Percentiles rank a stretch among this genome's conserved stretches.
Evolutionary conservation across 352 stramenopile species (phyloP).

Genomic region (Blastocystis sp.): DNA sequence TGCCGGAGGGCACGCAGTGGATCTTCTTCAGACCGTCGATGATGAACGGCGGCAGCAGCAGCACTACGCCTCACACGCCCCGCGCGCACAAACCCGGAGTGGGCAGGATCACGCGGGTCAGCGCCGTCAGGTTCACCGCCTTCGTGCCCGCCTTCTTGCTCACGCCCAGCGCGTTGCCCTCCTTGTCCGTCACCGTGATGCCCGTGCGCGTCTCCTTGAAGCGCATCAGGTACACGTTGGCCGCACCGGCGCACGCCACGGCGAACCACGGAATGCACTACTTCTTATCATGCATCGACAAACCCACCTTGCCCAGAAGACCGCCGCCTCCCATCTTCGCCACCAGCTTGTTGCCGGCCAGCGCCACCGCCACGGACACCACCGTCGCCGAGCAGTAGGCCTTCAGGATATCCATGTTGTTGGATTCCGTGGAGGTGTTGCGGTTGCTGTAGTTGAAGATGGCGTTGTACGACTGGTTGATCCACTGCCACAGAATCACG

Average conservation of each 20-base stretch:
- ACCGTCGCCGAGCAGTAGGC: slow-evolving; percentile 64
- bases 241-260: slow-evolving; percentile 81
- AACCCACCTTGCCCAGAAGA: slow-evolving; percentile 74
- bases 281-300: slow-evolving; percentile 73
- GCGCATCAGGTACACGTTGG: slow-evolving; percentile 85
- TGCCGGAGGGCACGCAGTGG: slow-evolving; percentile 23
- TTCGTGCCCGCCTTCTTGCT: too few relatives aligned
- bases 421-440: slow-evolving; percentile 76
- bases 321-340: slow-evolving; percentile 72
- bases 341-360: slow-evolving; percentile 79
- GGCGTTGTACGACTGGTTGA: too few relatives aligned
- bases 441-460: too few relatives aligned
- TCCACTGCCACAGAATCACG: slow-evolving; percentile 83
- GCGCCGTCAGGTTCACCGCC: too few relatives aligned
- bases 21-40: slow-evolving; percentile 46
- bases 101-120: slow-evolving; percentile 77
- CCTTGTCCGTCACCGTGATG: slow-evolving; percentile 69
- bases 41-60: slow-evolving; percentile 70
- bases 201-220: slow-evolving; percentile 78
- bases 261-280: slow-evolving; percentile 80
- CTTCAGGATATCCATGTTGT: slow-evolving; percentile 78
- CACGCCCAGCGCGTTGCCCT: slow-evolving; percentile 77
- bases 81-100: slow-evolving; percentile 77
- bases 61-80: neutral
- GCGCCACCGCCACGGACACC: slow-evolving; percentile 79